phyloP scores from a whole-genome alignment of 1,284 basidiomycete genomes.

The Marasmius fiardii region DNA sequence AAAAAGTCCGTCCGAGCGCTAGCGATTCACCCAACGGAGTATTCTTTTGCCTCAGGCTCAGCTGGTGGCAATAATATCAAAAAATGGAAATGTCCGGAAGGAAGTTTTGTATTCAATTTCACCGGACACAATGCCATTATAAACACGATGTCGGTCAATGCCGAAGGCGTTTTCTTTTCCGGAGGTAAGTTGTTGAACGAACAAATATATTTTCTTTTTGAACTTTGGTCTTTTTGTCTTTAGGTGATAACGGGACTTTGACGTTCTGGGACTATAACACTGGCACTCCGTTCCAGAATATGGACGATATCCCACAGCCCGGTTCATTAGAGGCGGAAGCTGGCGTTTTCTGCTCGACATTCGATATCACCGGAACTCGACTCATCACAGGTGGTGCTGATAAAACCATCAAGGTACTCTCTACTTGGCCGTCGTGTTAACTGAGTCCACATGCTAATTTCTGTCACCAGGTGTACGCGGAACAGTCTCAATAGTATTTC shows the following conservation, averaged over 20 bases:
- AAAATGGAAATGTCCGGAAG: conserved; percentile 99
- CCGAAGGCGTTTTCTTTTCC: conserved; percentile 96
- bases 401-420: conserved; percentile 94
- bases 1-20: conserved; percentile 96
- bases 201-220: too few species aligned
- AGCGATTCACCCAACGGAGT: conserved; percentile 94
- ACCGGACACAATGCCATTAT: conserved; percentile 95
- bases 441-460: neutral
- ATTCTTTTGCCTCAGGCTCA: conserved; percentile 92
- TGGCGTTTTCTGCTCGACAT: conserved; percentile 93
- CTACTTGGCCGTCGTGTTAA: neutral
- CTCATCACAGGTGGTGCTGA: conserved; percentile 97
- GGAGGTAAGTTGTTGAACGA: conserved; percentile 59
- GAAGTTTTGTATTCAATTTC: conserved; percentile 94
- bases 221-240: neutral
- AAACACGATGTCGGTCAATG: conserved; percentile 92
- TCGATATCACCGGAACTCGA: conserved; percentile 93
- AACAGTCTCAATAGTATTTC: conserved; percentile 36
- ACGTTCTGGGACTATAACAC: conserved; percentile 95
- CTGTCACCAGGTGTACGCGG: conserved; percentile 43
- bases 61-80: conserved; percentile 99
- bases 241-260: conserved; percentile 87
- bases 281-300: conserved; percentile 91
- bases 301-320: conserved; percentile 94
- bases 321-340: conserved; percentile 97